Evolutionary conservation across 768 basidiomycete genomes (phyloP).

Genomic region (Multifurca ochricompacta): DNA sequence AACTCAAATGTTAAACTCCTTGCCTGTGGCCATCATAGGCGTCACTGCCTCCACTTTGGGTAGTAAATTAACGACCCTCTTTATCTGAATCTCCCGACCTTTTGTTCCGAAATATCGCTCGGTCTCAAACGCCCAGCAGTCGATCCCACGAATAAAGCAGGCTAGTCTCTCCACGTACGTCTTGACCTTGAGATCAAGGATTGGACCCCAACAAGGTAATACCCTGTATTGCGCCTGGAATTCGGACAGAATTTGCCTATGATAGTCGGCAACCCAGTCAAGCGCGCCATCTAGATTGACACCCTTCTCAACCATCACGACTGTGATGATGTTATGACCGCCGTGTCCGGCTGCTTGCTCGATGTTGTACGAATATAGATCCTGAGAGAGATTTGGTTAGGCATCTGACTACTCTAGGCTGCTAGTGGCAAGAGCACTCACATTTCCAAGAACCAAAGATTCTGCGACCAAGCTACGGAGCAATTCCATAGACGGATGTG

Average conservation of each 20-base stretch:
- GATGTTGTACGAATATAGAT: constrained; percentile 41
- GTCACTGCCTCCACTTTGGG: constrained; percentile 27
- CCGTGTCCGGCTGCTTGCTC: constrained; percentile 59
- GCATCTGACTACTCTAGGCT: background rate
- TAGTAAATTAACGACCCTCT: constrained; percentile 50
- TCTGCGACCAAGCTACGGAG: constrained; percentile 47
- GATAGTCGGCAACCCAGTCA: constrained; percentile 52
- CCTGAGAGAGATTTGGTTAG: constrained; percentile 25
- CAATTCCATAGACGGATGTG: constrained; percentile 39
- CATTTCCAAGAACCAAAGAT: constrained; percentile 37
- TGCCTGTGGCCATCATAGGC: constrained; percentile 42
- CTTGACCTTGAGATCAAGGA: constrained; percentile 50
- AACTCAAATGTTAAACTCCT: constrained; percentile 38
- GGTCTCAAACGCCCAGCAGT: constrained; percentile 68
- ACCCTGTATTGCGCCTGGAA: constrained; percentile 32
- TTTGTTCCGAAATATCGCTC: constrained; percentile 58
- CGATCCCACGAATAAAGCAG: constrained; percentile 62
- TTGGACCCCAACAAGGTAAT: constrained; percentile 55
- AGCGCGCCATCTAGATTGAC: constrained; percentile 54
- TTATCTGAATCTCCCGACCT: constrained; percentile 46
- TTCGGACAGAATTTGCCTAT: constrained; percentile 46
- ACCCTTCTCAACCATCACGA: constrained; percentile 55
- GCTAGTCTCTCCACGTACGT: constrained; percentile 56
- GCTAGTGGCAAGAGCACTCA: constrained; percentile 47
- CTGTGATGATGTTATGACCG: constrained; percentile 63